These are phyloP conservation scores for Penicillium paneum DNA, from an alignment of 2,329 filamentous ascomycete genomes.

Conservation along the genomic window DNA sequence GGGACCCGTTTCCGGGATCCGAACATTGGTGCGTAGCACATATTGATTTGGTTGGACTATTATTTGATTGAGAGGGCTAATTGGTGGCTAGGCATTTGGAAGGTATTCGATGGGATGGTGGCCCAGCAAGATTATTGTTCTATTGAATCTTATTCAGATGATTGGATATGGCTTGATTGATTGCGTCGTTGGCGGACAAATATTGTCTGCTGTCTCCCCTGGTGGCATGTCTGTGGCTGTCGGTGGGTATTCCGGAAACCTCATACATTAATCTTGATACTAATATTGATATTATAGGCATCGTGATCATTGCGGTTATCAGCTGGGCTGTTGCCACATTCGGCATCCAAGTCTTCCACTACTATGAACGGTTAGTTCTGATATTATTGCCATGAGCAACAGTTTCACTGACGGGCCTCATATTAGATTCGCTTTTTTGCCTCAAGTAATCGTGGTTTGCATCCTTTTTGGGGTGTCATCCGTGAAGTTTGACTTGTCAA, in stretches of 20 bases:
- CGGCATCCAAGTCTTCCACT: constrained; percentile 65
- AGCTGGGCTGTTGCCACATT: constrained; percentile 64
- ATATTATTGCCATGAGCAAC: neutral
- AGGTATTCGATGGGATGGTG: constrained; percentile 65
- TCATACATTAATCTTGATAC: neutral
- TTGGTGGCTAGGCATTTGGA: constrained; percentile 48
- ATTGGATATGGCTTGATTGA: constrained; percentile 63
- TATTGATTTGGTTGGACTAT: neutral
- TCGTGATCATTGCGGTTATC: constrained; percentile 62
- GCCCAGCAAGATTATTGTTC: constrained; percentile 60
- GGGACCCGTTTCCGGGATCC: constrained; percentile 59
- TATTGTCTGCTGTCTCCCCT: constrained; percentile 62
- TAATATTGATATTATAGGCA: constrained; percentile 35
- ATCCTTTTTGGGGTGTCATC: constrained; percentile 62
- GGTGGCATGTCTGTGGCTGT: constrained; percentile 61
- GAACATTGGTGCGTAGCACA: constrained; percentile 52
- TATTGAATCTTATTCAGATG: constrained; percentile 62
- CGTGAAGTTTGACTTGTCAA: constrained; percentile 55
- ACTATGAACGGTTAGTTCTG: constrained; percentile 57
- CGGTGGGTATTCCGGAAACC: constrained; percentile 38
- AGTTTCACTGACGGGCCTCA: neutral
- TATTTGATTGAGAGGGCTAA: neutral
- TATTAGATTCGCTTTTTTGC: constrained; percentile 59
- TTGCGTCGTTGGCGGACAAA: constrained; percentile 65
- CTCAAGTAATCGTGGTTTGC: constrained; percentile 59